Evolutionary conservation across 148 eudicot genomes (phyloP).

Genomic region (Arbutus unedo): DNA sequence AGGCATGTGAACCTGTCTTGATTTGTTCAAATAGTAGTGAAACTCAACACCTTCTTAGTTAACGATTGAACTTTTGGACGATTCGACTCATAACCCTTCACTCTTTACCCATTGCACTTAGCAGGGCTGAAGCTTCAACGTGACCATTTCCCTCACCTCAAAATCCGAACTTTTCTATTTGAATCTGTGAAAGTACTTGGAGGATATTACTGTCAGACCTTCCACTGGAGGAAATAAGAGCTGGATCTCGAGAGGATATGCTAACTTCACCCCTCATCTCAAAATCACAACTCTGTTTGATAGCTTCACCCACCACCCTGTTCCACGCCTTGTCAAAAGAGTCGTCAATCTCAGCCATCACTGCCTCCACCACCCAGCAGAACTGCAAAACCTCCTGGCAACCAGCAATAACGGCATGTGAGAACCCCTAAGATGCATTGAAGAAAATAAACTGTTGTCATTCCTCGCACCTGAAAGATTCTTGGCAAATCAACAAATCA

Average conservation of each 20-base stretch:
- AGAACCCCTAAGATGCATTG: not conserved
- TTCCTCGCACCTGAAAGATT: not conserved
- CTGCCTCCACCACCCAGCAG: not conserved
- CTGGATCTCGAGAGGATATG: no score
- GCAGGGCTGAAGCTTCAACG: no score
- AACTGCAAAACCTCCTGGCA: not conserved
- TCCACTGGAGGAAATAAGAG: no score
- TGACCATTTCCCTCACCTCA: not conserved
- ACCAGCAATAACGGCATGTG: not conserved
- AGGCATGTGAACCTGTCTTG: not conserved
- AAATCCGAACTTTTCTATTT: no score
- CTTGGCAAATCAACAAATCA: not conserved
- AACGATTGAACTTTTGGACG: not conserved
- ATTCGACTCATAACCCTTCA: no score
- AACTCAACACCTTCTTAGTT: not conserved
- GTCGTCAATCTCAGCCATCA: not conserved
- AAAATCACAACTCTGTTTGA: not conserved
- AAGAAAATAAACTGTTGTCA: not conserved
- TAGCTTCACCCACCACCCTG: not conserved
- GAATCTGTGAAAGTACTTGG: not conserved
- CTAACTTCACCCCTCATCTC: not conserved
- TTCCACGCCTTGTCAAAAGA: not conserved
- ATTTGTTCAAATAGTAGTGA: not conserved
- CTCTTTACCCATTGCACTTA: no score
- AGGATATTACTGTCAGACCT: not conserved